A percentile compares a stretch with the other conserved stretches of the same genome.
Conservation (phyloP, 768 basidiomycete genomes). For the Suillus subaureus region DNA sequence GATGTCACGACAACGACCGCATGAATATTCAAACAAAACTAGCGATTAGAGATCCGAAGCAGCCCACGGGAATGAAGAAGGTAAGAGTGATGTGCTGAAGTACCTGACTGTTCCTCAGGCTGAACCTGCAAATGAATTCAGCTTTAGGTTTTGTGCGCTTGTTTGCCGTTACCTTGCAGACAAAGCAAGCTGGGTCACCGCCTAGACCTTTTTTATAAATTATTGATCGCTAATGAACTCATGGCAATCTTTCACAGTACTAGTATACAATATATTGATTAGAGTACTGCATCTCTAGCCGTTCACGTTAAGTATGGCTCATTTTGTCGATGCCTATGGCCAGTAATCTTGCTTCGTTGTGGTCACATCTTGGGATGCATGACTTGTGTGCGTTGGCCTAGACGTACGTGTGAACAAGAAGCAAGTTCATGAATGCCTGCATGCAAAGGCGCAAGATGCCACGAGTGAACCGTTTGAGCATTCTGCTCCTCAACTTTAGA, state of each 20-base stretch:
- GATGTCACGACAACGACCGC: constrained; percentile 76
- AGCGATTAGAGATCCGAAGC: not conserved
- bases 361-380: constrained; percentile 7
- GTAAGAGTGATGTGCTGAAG: not conserved
- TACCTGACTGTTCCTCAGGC: not conserved
- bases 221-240: not conserved
- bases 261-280: not conserved
- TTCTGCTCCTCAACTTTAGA: not conserved
- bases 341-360: constrained; percentile 1
- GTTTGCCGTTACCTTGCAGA: constrained; percentile 1
- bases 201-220: not conserved
- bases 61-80: not conserved
- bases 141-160: not conserved
- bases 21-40: constrained; percentile 44
- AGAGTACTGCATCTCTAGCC: not conserved
- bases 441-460: constrained; percentile 4
- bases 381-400: not conserved
- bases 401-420: constrained; percentile 6
- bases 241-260: not conserved
- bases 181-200: not conserved
- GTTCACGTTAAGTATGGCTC: not conserved
- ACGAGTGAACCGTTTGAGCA: not conserved
- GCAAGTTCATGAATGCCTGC: constrained; percentile 2
- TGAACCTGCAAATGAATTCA: not conserved
- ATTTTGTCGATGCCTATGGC: not conserved